Percentiles rank a stretch among this genome's conserved stretches.
phyloP scores from a whole-genome alignment of 805 yeast genomes.

The Wickerhamomyces xylosicus region DNA sequence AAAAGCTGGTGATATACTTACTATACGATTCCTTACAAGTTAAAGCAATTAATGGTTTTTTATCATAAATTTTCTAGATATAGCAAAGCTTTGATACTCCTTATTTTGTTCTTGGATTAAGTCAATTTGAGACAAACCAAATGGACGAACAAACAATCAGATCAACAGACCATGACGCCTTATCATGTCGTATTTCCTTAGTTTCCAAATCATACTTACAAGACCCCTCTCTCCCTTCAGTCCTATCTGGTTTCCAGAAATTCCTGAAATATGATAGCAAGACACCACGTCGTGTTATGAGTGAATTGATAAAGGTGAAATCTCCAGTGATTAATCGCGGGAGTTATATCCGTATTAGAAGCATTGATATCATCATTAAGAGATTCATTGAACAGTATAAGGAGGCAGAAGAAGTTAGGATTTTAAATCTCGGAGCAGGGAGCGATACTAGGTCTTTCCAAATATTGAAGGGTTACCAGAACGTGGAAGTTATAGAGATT shows the following conservation, averaged over 20 bases:
- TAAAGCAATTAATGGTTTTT: too few species aligned
- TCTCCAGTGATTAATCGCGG: constrained; percentile 65
- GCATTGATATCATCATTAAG: constrained; percentile 38
- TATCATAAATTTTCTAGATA: too few species aligned
- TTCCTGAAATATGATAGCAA: constrained; percentile 15
- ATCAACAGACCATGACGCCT: constrained; percentile 57
- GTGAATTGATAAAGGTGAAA: constrained; percentile 11
- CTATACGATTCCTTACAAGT: too few species aligned
- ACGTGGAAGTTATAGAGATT: constrained; percentile 34
- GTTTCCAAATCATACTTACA: constrained; percentile 35
- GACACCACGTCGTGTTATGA: constrained; percentile 11
- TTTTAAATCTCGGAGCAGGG: constrained; percentile 58
- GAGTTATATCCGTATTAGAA: constrained; percentile 48
- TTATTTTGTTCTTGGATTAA: too few species aligned
- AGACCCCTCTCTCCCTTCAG: constrained; percentile 20
- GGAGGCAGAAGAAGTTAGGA: constrained; percentile 28
- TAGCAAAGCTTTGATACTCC: too few species aligned
- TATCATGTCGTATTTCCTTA: constrained; percentile 55
- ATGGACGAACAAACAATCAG: constrained; percentile 8
- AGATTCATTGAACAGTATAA: constrained; percentile 26
- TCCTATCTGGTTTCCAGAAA: constrained; percentile 13
- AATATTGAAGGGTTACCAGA: constrained; percentile 18
- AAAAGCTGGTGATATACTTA: too few species aligned
- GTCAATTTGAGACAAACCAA: not conserved
- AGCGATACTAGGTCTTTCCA: constrained; percentile 47